Conservation (phyloP, 257 asterid genomes). For the Euphrasia confusa region DNA sequence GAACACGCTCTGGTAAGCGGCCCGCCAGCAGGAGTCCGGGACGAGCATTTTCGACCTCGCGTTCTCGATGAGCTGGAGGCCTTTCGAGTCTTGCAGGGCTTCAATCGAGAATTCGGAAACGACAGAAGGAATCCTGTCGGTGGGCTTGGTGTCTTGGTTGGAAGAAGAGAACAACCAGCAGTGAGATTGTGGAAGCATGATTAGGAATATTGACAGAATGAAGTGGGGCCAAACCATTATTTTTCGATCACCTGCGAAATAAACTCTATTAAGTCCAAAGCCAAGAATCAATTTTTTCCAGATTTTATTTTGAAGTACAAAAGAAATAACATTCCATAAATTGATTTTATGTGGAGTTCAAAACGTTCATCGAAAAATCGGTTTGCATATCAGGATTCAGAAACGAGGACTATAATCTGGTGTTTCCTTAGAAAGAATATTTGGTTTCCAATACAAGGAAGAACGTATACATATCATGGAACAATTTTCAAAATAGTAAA, state of each 20-base stretch:
- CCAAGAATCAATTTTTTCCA: no score
- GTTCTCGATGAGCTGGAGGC: slow-evolving; percentile 42
- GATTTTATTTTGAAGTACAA: no score
- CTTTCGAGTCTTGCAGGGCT: slow-evolving; percentile 39
- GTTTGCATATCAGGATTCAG: neutral
- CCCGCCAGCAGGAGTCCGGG: slow-evolving; percentile 58
- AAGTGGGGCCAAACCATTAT: neutral
- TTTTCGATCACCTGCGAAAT: slow-evolving; percentile 24
- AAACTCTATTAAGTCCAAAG: neutral
- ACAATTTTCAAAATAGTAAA: no score
- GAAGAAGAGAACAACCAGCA: slow-evolving; percentile 44
- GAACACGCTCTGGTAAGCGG: slow-evolving; percentile 50
- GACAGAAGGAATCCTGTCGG: neutral
- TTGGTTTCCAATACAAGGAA: slow-evolving; percentile 1
- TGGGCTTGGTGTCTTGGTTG: neutral
- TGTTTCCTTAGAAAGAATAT: slow-evolving; percentile 15
- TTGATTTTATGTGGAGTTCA: no score
- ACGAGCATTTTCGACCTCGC: slow-evolving; percentile 46
- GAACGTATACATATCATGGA: no score
- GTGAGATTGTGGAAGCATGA: slow-evolving; percentile 35
- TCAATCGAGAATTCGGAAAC: slow-evolving; percentile 66
- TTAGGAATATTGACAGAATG: slow-evolving; percentile 16
- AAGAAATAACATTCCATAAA: no score
- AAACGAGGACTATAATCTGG: neutral
- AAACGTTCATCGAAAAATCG: no score